Base-by-base conservation (phyloP, 345 rosid genomes). In the Arabis alpina region DNA sequence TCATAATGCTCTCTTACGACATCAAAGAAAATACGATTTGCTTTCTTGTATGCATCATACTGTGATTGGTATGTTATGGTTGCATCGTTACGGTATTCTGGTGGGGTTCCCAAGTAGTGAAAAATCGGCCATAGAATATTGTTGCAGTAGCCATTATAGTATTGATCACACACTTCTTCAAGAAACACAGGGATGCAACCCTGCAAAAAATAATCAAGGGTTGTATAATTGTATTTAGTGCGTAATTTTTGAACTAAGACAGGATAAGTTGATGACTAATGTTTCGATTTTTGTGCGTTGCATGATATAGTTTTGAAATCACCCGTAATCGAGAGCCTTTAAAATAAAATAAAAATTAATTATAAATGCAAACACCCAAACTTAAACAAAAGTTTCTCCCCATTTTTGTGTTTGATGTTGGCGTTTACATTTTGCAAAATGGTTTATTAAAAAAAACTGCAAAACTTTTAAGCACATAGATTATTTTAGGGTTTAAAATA, bases 111-210 rank as follows among this genome's bases (percentile, higher is more conserved):
- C 64, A 94, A 82, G 78, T 94, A 94, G 72, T 94, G 99, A 82
- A 94, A 91, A 42, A 94, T 96, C 34, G 99, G 99, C 99, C 99
- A 91, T 65, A 94, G 64, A 40, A 94, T 94, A 69, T 94, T 94
- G 83, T 94, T 94, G 88, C 99, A 94, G 66, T 91, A 94, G 42
- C 97, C 99, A 83, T 91, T 94, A 44, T 88, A 94, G 75, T 91
- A 94, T 69, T 89, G 99, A 82, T 94, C 96, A 64, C 90, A 97
- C 73, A 94, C 89, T 67, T 91, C 99, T 80, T 94, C 99, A 60
- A 91, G 89, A 79, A 89, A 94, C 39, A 94, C 99, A 0, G 97
- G 99, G 58, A 91, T 88, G 78, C 99, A 94, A 77, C 96, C 84
- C 99, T 94, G 74, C 76, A 56, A 61, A 55, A 28, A 57, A 62